Conservation (phyloP, 2,329 filamentous ascomycete genomes). For the Periconia sp. region DNA sequence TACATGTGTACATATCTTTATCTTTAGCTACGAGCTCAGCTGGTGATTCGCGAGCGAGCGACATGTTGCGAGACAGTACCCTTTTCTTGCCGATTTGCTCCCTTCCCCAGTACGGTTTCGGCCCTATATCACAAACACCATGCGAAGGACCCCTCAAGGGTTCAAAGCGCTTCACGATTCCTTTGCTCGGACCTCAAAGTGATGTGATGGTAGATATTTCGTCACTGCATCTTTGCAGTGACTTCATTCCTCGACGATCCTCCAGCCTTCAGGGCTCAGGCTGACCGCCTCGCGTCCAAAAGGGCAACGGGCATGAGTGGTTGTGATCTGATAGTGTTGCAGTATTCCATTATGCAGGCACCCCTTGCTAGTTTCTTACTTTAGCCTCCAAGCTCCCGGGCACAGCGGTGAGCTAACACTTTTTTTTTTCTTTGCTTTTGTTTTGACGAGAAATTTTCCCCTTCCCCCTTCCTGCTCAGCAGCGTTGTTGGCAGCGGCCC, state of each 20-base stretch:
- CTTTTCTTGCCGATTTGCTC: no score
- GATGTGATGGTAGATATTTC: no score
- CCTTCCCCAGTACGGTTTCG: neutral
- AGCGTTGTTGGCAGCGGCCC: slow-evolving; percentile 9
- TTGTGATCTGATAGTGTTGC: slow-evolving; percentile 39
- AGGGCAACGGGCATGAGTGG: neutral
- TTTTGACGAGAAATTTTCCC: slow-evolving; percentile 15
- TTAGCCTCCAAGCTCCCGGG: slow-evolving; percentile 27
- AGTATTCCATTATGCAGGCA: slow-evolving; percentile 26
- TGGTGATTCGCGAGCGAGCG: neutral
- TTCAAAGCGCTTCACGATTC: no score
- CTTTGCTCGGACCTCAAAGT: neutral
- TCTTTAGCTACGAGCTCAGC: neutral
- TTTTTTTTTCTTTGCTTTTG: slow-evolving; percentile 23
- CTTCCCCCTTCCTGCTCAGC: slow-evolving; percentile 18
- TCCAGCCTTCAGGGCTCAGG: slow-evolving; percentile 2
- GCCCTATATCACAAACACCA: neutral
- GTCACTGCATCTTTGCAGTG: neutral
- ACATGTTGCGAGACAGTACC: neutral
- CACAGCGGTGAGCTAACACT: slow-evolving; percentile 31
- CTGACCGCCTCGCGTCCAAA: slow-evolving; percentile 33
- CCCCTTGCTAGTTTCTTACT: slow-evolving; percentile 26
- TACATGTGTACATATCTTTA: neutral
- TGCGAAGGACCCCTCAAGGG: no score
- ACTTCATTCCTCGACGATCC: slow-evolving; percentile 6